These are phyloP conservation scores for Apophysomyces ossiformis DNA, from an alignment of 371 early-diverging fungal genomes.

Conservation along the genomic window DNA sequence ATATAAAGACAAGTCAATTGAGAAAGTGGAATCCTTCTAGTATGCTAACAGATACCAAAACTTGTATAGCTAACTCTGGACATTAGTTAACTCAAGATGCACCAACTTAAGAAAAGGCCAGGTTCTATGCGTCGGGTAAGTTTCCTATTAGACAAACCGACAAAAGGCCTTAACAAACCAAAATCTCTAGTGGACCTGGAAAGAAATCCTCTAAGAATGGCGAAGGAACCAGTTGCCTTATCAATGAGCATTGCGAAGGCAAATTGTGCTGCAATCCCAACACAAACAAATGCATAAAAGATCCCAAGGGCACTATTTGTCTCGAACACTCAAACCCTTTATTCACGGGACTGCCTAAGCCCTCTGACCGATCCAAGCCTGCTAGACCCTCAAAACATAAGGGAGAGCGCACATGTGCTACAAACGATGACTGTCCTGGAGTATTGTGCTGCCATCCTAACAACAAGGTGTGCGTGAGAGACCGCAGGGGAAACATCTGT, in stretches of 20 bases:
- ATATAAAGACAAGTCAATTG: neutral
- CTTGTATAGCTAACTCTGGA: neutral
- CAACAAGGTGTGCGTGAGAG: neutral
- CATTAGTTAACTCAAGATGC: neutral
- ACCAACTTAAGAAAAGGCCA: neutral
- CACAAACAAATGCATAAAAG: neutral
- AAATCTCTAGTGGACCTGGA: neutral
- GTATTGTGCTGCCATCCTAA: neutral
- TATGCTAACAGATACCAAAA: neutral
- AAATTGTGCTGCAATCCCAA: neutral
- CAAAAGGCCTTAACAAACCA: neutral
- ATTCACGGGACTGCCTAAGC: neutral
- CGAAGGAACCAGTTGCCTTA: neutral
- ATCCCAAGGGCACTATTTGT: conserved; percentile 2
- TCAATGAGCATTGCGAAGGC: conserved; percentile 1
- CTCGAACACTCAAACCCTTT: neutral
- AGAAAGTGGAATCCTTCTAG: neutral
- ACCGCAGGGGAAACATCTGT: neutral
- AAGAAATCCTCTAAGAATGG: neutral
- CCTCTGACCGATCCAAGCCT: neutral
- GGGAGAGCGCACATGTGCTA: neutral
- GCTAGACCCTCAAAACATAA: neutral
- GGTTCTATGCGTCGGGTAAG: neutral
- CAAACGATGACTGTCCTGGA: neutral
- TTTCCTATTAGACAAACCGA: neutral